These are phyloP conservation scores for Paecilomyces variotii DNA, from an alignment of 2,329 filamentous ascomycete genomes.

Conservation along the genomic window DNA sequence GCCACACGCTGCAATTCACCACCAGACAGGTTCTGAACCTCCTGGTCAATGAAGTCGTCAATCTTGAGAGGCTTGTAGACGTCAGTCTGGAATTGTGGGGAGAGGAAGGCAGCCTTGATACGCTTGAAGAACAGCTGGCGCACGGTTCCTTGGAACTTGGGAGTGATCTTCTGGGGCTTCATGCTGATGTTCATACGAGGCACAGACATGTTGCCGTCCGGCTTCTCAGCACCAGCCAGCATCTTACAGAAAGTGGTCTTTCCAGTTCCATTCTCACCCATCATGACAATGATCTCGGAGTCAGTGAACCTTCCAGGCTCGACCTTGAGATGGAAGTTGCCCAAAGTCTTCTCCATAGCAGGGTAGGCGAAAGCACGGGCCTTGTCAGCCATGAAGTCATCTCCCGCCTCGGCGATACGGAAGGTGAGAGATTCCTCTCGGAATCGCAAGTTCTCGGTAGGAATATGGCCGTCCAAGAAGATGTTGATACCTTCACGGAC, in stretches of 20 bases:
- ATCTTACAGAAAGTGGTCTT: constrained; percentile 99
- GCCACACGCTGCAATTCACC: constrained; percentile 99
- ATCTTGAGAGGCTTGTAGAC: constrained; percentile 99
- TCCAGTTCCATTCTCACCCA: constrained; percentile 99
- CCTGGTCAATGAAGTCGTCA: constrained; percentile 98
- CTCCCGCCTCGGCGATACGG: constrained; percentile 80
- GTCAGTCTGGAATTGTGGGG: constrained; percentile 97
- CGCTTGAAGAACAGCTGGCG: constrained; percentile 99
- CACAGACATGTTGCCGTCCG: constrained; percentile 68
- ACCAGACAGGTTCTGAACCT: constrained; percentile 97
- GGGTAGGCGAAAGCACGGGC: constrained; percentile 81
- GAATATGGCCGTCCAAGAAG: constrained; percentile 96
- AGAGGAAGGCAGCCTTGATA: constrained; percentile 94
- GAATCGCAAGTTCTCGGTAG: constrained; percentile 97
- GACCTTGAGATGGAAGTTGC: constrained; percentile 75
- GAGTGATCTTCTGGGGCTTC: constrained; percentile 99
- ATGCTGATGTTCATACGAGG: constrained; percentile 96
- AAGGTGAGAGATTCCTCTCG: constrained; percentile 94
- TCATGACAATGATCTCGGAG: constrained; percentile 98
- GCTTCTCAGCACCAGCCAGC: constrained; percentile 86
- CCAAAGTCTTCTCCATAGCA: constrained; percentile 84
- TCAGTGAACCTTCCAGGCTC: constrained; percentile 86
- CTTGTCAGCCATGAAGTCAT: constrained; percentile 81
- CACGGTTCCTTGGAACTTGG: constrained; percentile 94
- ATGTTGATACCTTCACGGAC: constrained; percentile 99